phyloP scores from a whole-genome alignment of 2,329 filamentous ascomycete species.

The Colletotrichum euphorbiae region DNA sequence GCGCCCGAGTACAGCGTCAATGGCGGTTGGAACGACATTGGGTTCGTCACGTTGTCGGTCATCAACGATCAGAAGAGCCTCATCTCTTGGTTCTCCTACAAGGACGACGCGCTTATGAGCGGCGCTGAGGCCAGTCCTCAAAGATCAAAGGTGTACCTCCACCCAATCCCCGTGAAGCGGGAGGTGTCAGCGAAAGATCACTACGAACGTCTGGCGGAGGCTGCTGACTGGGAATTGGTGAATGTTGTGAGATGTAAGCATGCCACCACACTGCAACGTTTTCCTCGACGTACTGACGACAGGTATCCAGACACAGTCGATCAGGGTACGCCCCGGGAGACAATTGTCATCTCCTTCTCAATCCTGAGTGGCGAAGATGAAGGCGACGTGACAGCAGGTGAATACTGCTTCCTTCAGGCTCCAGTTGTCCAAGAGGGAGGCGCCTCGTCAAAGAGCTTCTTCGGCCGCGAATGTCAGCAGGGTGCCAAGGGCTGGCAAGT shows the following conservation, averaged over 20 bases:
- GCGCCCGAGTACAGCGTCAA: constrained; percentile 6
- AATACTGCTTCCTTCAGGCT: constrained; percentile 40
- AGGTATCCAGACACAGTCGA: no score
- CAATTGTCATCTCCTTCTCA: neutral
- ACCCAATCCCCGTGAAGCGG: constrained; percentile 8
- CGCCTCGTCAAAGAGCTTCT: constrained; percentile 44
- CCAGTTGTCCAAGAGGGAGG: constrained; percentile 27
- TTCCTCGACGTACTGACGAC: no score
- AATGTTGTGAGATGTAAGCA: constrained; percentile 38
- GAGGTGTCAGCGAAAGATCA: neutral
- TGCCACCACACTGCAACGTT: no score
- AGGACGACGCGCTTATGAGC: neutral
- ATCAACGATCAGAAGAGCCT: constrained; percentile 7
- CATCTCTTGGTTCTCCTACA: constrained; percentile 13
- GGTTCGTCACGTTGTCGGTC: neutral
- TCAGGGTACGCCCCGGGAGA: neutral
- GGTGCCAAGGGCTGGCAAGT: constrained; percentile 43
- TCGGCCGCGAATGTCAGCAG: constrained; percentile 41
- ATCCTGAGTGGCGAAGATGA: neutral
- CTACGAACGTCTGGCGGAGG: constrained; percentile 1
- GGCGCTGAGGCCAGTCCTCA: neutral
- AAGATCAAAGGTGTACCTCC: neutral
- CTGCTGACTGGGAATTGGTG: constrained; percentile 31
- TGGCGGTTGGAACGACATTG: constrained; percentile 26
- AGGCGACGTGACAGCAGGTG: no score